A percentile compares a stretch with the other conserved stretches of the same genome.
Evolutionary conservation across 176 grass and related monocot genomes (phyloP).

Genomic region (Zoysia japonica): DNA sequence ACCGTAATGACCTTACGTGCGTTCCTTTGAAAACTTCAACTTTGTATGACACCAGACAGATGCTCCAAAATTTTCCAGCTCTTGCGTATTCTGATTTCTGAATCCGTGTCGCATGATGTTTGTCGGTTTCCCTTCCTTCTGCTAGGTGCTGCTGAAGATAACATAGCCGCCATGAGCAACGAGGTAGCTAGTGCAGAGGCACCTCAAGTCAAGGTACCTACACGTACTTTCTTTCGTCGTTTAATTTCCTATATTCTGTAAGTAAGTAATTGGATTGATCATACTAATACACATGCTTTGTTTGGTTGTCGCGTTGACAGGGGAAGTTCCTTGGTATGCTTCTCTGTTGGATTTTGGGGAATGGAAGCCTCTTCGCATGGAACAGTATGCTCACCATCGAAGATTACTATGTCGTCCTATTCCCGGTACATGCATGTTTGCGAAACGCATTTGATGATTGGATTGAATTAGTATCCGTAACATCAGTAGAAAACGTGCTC

Average conservation of each 20-base stretch:
- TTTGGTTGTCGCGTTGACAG: constrained; percentile 43
- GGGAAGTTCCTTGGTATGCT: constrained; percentile 67
- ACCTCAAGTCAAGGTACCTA: constrained; percentile 41
- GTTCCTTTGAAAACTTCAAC: not conserved
- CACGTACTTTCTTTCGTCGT: not conserved
- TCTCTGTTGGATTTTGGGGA: constrained; percentile 74
- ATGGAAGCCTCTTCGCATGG: constrained; percentile 76
- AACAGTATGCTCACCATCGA: constrained; percentile 80
- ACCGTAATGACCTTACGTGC: not conserved
- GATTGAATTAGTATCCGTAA: not conserved
- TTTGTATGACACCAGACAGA: not conserved
- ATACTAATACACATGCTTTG: not conserved
- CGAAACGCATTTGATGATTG: not conserved
- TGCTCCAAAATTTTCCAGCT: not conserved
- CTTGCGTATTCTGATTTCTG: not conserved
- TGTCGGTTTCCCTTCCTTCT: not conserved
- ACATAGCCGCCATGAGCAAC: constrained; percentile 20
- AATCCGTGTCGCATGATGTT: not conserved
- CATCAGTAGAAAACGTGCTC: not conserved
- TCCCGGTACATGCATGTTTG: constrained; percentile 53
- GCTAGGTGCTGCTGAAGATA: constrained; percentile 1
- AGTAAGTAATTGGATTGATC: not conserved
- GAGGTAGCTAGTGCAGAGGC: constrained; percentile 33
- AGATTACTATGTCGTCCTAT: constrained; percentile 73
- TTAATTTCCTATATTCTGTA: not conserved